A percentile compares a stretch with the other conserved stretches of the same genome.
Conservation (phyloP, 164 flowering plant species). For the Protea cynaroides region DNA sequence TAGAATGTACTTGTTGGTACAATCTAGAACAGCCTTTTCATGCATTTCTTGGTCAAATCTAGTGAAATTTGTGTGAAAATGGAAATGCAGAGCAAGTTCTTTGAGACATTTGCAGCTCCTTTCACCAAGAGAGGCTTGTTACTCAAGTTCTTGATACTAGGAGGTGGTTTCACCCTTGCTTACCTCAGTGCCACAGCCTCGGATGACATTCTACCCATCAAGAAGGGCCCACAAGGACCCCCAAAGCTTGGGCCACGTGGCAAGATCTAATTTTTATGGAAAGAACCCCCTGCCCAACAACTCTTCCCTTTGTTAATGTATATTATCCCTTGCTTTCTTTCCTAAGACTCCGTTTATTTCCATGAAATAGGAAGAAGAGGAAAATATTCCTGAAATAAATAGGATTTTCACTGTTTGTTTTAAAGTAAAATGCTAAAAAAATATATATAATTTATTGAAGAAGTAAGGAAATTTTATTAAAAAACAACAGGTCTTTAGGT, state of each 20-base stretch:
- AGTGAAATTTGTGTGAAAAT: neutral
- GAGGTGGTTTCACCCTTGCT: conserved; percentile 79
- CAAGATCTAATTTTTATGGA: conserved; percentile 48
- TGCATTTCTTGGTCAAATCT: too few species aligned
- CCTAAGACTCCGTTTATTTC: too few species aligned
- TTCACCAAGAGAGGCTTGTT: conserved; percentile 93
- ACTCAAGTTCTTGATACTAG: conserved; percentile 89
- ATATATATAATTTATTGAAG: too few species aligned
- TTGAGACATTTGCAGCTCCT: conserved; percentile 98
- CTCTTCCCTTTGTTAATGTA: neutral
- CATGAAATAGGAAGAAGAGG: too few species aligned
- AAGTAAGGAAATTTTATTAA: too few species aligned
- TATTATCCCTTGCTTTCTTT: too few species aligned
- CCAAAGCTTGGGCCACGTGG: conserved; percentile 92
- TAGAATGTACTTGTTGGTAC: too few species aligned
- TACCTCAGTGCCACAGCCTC: conserved; percentile 63
- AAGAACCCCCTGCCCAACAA: neutral
- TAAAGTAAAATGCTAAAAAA: too few species aligned
- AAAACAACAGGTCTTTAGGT: too few species aligned
- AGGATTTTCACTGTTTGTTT: too few species aligned
- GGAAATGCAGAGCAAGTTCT: conserved; percentile 87
- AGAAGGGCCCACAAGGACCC: conserved; percentile 92
- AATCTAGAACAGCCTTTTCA: too few species aligned
- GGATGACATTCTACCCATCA: conserved; percentile 75
- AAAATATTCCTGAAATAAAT: too few species aligned